Base-by-base conservation (phyloP, 2,329 filamentous ascomycete genomes). In the Fusarium sp. region DNA sequence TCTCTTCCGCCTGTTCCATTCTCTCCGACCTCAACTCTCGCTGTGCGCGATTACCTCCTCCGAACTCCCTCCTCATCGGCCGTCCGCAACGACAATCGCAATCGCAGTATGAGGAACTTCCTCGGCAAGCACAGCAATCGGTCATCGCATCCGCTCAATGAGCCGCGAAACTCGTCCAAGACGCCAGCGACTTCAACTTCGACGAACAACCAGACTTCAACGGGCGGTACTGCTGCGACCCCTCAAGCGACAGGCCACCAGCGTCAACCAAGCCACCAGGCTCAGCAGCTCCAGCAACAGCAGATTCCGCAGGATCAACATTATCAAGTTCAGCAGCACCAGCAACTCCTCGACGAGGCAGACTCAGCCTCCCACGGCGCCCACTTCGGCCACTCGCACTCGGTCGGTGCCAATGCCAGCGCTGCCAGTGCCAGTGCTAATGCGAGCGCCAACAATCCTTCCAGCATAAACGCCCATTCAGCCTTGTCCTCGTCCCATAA, bases 41-140 rank as follows among this genome's bases (percentile, higher is more conserved):
- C 66, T 58, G 57, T 63, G 65, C 70, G 67, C 57, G 40, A 63
- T 59, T 32, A 49, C 45, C 41, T 50, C 46, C 54, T 45, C 37
- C 50, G 35, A 54, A 52, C 42, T 35, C 17, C 20, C 40, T 46
- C 46, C 40, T 38, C 49, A 32, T 42, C 48, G 54, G 57, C 61
- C 52, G 57, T 67, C 61, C 65, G 69, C 56, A 63, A 60, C 65
- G 67, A 60, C 61, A 60, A 65, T 68, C 64, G 69, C 38, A 80
- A 61, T 61, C 58, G 70, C 65, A 80, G 72, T 68, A 88, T 88
- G 86, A 85, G 83, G 76, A 80, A 80, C 80, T 88, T 88, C 78
- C 80, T 87, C 79, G 83, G 84, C 78, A 88, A 83, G 82, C 84
- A 87, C 79, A 85, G 83, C 82, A 87, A 87, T 77, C 85, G 86